Base-by-base conservation (phyloP, 441 rosid genomes). In the Cnidoscolus chayamansa region DNA sequence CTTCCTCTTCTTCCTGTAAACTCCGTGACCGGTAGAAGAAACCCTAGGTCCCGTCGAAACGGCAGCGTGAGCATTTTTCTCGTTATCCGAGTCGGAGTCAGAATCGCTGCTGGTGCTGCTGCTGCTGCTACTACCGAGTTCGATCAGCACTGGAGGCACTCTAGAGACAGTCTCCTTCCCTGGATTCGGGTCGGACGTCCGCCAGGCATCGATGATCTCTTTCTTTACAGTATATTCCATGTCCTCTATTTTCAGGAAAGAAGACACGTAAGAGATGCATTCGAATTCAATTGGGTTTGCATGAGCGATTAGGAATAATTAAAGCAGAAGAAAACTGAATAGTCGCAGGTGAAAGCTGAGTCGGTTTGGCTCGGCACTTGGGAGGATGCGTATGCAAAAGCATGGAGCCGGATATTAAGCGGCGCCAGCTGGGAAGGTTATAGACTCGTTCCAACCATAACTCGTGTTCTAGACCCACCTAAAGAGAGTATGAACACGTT, bases 151-250 rank as follows among this genome's bases (percentile, higher is more conserved):
- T 4, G 61, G 59, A 20, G 81, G 60, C 13, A 70, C 50, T 35
- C 51, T 47, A 15, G 75, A 31, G 64, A 37, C 74, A 10, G 15
- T n/a, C 58, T 40, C 74, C 68, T 68, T 30, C 4, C 53, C 63
- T 30, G 1, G 72, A 70, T 19, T 70, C 13, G 72, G 57, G 15
- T 49, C 63, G 10, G 76, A 30, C 9, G 72, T 4, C 37, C 58
- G n/a, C 0, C 62, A 19, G 13, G 68, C n/a, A 25, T 54, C 81
- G 10, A n/a, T 45, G n/a, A 57, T 55, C 71, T 89, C 90, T 47
- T 68, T 81, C 79, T 87, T 87, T 11, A 85, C 81, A 20, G 43
- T 71, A 71, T 66, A 30, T 3, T 68, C 73, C 84, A 81, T 81
- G 40, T 57, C 45, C 10, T 11, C 6, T 63, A 2, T 60, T 60